Evolutionary conservation across 441 rosid genomes (phyloP).

Genomic region (Erysimum pusillum): DNA sequence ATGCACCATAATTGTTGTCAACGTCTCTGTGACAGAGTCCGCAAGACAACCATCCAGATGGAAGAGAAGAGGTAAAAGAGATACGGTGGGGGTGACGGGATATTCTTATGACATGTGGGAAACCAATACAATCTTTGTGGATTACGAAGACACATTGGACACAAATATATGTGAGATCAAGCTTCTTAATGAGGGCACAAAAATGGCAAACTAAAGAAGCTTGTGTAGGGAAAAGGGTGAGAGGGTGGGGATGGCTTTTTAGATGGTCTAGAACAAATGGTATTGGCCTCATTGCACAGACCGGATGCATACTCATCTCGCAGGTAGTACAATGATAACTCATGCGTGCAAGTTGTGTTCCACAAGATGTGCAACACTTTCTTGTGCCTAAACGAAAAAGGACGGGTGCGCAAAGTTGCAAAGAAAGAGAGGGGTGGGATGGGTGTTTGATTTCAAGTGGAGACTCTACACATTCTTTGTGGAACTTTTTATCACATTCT

Average conservation of each 20-base stretch:
- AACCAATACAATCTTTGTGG: neutral
- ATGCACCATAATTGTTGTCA: conserved; percentile 1
- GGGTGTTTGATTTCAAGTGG: conserved; percentile 29
- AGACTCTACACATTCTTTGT: conserved; percentile 22
- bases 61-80: neutral
- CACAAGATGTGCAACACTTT: too few relatives aligned
- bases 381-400: too few relatives aligned
- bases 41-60: neutral
- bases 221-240: neutral
- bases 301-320: neutral
- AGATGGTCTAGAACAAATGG: neutral
- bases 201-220: neutral
- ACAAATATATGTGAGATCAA: neutral
- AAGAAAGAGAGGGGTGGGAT: conserved; percentile 15
- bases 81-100: conserved; percentile 25
- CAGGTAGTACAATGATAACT: neutral
- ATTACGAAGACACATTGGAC: neutral
- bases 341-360: too few relatives aligned
- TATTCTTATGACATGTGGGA: conserved; percentile 21
- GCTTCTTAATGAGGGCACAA: neutral
- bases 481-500: neutral
- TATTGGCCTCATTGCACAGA: neutral
- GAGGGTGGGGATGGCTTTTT: conserved; percentile 1
- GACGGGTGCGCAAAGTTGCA: neutral
- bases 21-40: conserved; percentile 9